phyloP scores from a whole-genome alignment of 495 filamentous ascomycete genomes.

The Penicillium dipodomyicola region DNA sequence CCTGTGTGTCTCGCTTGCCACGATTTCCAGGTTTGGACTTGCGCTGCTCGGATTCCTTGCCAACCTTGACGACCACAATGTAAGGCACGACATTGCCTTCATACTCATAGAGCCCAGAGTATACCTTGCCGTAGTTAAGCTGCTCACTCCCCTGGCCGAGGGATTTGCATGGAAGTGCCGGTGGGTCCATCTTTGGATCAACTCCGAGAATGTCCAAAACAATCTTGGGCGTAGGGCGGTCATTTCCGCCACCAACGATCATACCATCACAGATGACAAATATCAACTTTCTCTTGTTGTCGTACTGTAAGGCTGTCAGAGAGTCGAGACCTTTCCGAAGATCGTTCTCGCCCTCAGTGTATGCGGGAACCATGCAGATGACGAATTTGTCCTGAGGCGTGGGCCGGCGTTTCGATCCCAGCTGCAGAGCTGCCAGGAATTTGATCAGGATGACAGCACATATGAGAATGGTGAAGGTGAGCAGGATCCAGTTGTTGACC shows the following conservation, averaged over 20 bases:
- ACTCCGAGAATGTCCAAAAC: conserved; percentile 96
- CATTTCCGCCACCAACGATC: conserved; percentile 94
- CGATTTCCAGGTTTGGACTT: conserved; percentile 96
- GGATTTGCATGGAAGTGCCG: conserved; percentile 86
- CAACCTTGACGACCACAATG: conserved; percentile 91
- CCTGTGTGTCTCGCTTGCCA: conserved; percentile 96
- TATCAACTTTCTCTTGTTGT: conserved; percentile 96
- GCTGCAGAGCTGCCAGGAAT: conserved; percentile 90
- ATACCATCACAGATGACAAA: conserved; percentile 95
- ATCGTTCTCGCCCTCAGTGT: conserved; percentile 96
- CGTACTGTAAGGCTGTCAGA: conserved; percentile 88
- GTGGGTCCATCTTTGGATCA: conserved; percentile 93
- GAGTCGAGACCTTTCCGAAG: conserved; percentile 91
- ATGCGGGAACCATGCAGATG: conserved; percentile 95
- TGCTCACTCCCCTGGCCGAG: conserved; percentile 88
- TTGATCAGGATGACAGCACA: conserved; percentile 79
- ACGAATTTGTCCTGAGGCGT: conserved; percentile 96
- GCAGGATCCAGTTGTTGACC: conserved; percentile 88
- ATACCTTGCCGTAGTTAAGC: conserved; percentile 97
- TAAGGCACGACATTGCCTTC: conserved; percentile 98
- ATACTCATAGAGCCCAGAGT: conserved; percentile 95
- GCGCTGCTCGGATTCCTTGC: conserved; percentile 89
- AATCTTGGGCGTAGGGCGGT: conserved; percentile 95
- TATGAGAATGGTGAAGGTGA: conserved; percentile 80
- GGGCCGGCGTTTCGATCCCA: conserved; percentile 87